Percentiles rank a stretch among this genome's conserved stretches.
Conservation (phyloP, 2,329 filamentous ascomycete genomes). For the Corniculantispora saksenae region DNA sequence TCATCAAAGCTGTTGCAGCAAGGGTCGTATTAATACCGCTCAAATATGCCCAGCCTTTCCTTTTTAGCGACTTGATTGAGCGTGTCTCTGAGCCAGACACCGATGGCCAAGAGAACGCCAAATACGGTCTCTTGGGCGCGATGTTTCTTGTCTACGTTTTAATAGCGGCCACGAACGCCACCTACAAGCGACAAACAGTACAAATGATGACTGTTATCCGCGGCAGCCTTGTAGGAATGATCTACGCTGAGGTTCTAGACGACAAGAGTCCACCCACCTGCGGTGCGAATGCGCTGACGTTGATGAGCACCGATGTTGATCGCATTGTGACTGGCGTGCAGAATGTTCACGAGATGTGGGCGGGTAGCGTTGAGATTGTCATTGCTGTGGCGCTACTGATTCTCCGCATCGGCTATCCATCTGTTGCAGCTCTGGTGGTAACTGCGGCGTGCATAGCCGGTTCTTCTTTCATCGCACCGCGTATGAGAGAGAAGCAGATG, state of each 20-base stretch:
- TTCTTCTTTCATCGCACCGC: slow-evolving; percentile 1
- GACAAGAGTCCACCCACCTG: neutral
- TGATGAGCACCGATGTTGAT: slow-evolving; percentile 13
- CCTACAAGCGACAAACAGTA: slow-evolving; percentile 9
- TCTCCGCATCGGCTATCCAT: slow-evolving; percentile 8
- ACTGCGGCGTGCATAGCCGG: neutral
- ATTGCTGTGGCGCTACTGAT: neutral
- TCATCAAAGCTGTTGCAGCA: slow-evolving; percentile 3
- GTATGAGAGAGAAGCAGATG: slow-evolving; percentile 9
- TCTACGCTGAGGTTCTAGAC: neutral
- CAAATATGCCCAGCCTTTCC: slow-evolving; percentile 12
- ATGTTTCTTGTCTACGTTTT: slow-evolving; percentile 1
- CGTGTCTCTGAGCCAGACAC: slow-evolving; percentile 3
- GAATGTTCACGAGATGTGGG: slow-evolving; percentile 10
- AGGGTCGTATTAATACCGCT: slow-evolving; percentile 1
- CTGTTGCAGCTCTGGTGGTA: slow-evolving; percentile 6
- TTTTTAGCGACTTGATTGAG: slow-evolving; percentile 12
- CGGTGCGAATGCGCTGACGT: neutral
- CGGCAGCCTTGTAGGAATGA: slow-evolving; percentile 1
- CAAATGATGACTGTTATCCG: slow-evolving; percentile 8
- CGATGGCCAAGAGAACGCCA: neutral
- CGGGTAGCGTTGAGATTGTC: slow-evolving; percentile 2
- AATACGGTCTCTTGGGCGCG: slow-evolving; percentile 3
- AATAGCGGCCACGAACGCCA: neutral
- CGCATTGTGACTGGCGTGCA: slow-evolving; percentile 6